These are phyloP conservation scores for Podospora pseudoanserina DNA, from an alignment of 495 filamentous ascomycete species.

Conservation along the genomic window DNA sequence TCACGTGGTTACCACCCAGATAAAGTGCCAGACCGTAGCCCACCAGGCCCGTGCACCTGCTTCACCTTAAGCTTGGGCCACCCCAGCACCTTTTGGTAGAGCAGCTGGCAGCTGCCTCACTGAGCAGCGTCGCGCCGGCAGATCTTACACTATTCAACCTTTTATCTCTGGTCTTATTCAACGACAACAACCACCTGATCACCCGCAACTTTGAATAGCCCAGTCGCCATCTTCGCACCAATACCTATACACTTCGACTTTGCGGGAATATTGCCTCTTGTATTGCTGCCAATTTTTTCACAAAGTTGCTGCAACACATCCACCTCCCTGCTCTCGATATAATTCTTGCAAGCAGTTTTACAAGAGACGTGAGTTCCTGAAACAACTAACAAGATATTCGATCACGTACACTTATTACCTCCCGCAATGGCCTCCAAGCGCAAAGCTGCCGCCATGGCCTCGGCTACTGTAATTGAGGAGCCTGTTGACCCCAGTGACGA, in stretches of 20 bases:
- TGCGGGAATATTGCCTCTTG: too few relatives aligned
- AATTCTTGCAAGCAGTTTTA: not conserved
- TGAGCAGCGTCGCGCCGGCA: not conserved
- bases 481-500: constrained; percentile 78
- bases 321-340: too few relatives aligned
- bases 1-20: constrained; percentile 16
- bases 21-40: not conserved
- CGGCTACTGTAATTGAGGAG: constrained; percentile 54
- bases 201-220: not conserved
- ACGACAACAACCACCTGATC: too few relatives aligned
- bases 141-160: not conserved
- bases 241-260: not conserved
- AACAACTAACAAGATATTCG: not conserved
- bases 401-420: not conserved
- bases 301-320: too few relatives aligned
- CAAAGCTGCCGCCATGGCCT: constrained; percentile 64
- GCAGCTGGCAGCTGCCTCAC: not conserved
- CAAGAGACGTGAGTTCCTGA: not conserved
- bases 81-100: not conserved
- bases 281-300: too few relatives aligned
- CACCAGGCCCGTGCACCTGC: constrained; percentile 5
- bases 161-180: too few relatives aligned
- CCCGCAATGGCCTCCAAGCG: constrained; percentile 68
- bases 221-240: not conserved
- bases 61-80: not conserved